Conservation (phyloP, 805 yeast genomes). For the Kodamaea leandrae region DNA sequence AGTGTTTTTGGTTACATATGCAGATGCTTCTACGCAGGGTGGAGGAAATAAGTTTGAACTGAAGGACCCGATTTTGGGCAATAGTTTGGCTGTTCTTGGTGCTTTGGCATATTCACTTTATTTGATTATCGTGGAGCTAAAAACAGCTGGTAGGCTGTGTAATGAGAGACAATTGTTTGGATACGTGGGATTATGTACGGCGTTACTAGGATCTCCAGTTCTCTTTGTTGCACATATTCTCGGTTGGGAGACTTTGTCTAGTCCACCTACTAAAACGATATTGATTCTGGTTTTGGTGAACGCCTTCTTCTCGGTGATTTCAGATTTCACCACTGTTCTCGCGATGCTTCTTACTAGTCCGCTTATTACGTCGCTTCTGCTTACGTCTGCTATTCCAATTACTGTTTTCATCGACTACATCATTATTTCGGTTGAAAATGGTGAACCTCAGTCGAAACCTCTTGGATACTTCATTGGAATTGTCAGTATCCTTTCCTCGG, state of each 20-base stretch:
- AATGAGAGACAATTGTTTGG: slow-evolving; percentile 50
- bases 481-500: slow-evolving; percentile 44
- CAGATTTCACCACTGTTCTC: slow-evolving; percentile 50
- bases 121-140: slow-evolving; percentile 40
- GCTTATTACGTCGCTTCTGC: slow-evolving; percentile 47
- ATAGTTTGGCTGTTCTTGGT: slow-evolving; percentile 42
- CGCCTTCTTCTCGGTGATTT: slow-evolving; percentile 45
- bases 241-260: slow-evolving; percentile 42
- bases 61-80: slow-evolving; percentile 44
- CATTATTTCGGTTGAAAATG: slow-evolving; percentile 24
- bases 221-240: slow-evolving; percentile 33
- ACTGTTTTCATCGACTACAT: slow-evolving; percentile 49
- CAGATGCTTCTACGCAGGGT: slow-evolving; percentile 24
- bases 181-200: slow-evolving; percentile 42
- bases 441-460: slow-evolving; percentile 18
- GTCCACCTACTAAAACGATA: slow-evolving; percentile 36
- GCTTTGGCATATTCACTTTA: slow-evolving; percentile 49
- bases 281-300: slow-evolving; percentile 35
- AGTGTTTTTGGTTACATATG: slow-evolving; percentile 43
- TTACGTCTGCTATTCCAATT: slow-evolving; percentile 52
- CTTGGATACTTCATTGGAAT: slow-evolving; percentile 46
- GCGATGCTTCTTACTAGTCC: slow-evolving; percentile 56
- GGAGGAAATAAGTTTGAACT: slow-evolving; percentile 28
- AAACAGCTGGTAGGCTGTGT: slow-evolving; percentile 23
- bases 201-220: slow-evolving; percentile 40